Evolutionary conservation across 2,329 filamentous ascomycete genomes (phyloP).

Genomic region (Ceratocystis huliohia): DNA sequence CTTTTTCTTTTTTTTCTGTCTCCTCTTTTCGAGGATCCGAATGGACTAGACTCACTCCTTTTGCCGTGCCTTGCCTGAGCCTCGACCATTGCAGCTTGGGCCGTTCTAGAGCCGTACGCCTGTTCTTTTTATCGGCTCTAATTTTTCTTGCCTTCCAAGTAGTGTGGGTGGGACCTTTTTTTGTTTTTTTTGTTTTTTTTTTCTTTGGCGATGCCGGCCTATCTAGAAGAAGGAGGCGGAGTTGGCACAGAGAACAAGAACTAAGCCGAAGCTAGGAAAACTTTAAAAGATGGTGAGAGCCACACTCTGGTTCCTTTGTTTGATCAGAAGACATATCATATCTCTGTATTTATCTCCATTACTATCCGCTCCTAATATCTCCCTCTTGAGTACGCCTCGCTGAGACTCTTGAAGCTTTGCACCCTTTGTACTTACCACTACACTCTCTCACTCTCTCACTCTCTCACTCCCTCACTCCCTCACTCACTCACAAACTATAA

Average conservation of each 20-base stretch:
- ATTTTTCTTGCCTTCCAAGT: background rate
- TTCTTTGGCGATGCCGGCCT: background rate
- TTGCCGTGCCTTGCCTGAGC: constrained; percentile 4
- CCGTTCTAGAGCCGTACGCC: constrained; percentile 6
- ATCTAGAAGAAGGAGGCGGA: background rate
- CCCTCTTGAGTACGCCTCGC: background rate
- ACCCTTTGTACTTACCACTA: background rate
- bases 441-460: background rate
- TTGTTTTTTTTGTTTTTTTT: background rate
- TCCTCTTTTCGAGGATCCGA: constrained; percentile 5
- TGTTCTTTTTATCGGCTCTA: constrained; percentile 9
- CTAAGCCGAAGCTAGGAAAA: background rate
- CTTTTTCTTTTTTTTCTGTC: background rate
- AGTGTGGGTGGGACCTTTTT: constrained; percentile 2
- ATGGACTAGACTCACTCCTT: constrained; percentile 7
- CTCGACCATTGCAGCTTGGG: constrained; percentile 8
- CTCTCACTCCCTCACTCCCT: too few relatives aligned
- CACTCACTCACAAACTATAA: background rate
- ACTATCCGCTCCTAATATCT: background rate
- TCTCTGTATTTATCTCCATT: background rate
- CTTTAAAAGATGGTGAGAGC: constrained; percentile 4
- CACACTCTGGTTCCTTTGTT: background rate
- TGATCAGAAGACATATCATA: background rate
- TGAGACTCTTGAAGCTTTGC: background rate
- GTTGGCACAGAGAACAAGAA: background rate